Evolutionary conservation across 306 rosid species (phyloP), one percentile per base, ranked within the genome.

Genomic region (Mimosa pudica): DNA sequence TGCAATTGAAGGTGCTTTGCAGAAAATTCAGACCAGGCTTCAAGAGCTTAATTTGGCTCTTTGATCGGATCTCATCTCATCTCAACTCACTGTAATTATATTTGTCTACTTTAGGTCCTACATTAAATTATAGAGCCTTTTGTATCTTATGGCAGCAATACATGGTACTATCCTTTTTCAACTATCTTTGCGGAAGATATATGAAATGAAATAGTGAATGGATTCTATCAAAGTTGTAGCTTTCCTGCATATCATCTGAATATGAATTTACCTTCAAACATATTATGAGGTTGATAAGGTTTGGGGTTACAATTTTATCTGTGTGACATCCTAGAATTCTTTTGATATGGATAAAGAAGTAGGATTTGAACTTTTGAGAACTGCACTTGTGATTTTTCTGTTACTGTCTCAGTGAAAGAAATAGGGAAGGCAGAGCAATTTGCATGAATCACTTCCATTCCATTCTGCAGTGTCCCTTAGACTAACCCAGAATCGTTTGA

Each of bases 21-120:
- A 70, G 44, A 86, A 80, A 74, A 83, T 86, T 70, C 85, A 58
- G 16, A 70, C 83, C 0, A 80, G 89, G 78, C 81, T 86, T 55
- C 77, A 41, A 18, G 79, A 83, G 41, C 74, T 74, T 48, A 62
- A 44, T 73, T 60, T 68, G 9, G 63, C 9, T 79, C 24, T 45
- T 7, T 79, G 73, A 79, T 8, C 49, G n/a, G 5, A 3, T 42
- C 12, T 17, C 13, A 46, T 79, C 20, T 66, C 61, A 57, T 54
- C 20, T 66, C 61, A 57, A 55, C 24, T 58, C 68, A 61, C 6
- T 79, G 82, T 82, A 66, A 76, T 76, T 73, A 72, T 48, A n/a
- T 79, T 71, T 74, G 35, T 57, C 65, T 42, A 11, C 68, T 73
- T 11, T 57, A 80, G 76, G 64, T 73, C 73, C 38, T 41, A 11